These are phyloP conservation scores for Cryptosporidium viatorum DNA, from an alignment of 169 alveolate species.

Conservation along the genomic window DNA sequence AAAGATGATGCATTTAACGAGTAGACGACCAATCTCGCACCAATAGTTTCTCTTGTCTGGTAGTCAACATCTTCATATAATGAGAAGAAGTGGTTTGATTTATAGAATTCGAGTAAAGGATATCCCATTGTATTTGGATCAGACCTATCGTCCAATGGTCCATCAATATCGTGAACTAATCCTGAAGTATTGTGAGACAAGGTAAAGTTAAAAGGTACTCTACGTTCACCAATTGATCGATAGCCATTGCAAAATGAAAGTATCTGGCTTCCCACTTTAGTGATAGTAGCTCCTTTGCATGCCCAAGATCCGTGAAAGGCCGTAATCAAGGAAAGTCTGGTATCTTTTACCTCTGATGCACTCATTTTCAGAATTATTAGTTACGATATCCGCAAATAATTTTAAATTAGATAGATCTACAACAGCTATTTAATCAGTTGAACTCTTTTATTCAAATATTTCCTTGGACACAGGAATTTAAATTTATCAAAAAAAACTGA, in stretches of 20 bases:
- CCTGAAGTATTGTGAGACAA: slow-evolving; percentile 16
- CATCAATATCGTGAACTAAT: not conserved
- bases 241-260: slow-evolving; percentile 6
- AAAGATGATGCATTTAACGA: slow-evolving; percentile 7
- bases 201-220: slow-evolving; percentile 11
- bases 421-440: too few relatives aligned
- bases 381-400: not conserved
- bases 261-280: slow-evolving; percentile 14
- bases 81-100: slow-evolving; percentile 32
- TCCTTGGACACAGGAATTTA: not conserved
- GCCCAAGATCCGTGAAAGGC: slow-evolving; percentile 37
- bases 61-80: slow-evolving; percentile 18
- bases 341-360: not conserved
- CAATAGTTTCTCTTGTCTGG: not conserved
- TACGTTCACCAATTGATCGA: slow-evolving; percentile 15
- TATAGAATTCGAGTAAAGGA: slow-evolving; percentile 23
- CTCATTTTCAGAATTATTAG: not conserved
- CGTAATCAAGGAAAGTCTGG: slow-evolving; percentile 13
- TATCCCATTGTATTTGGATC: not conserved
- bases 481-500: too few relatives aligned
- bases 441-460: too few relatives aligned
- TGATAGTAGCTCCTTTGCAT: not conserved
- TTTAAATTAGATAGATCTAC: too few relatives aligned
- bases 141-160: slow-evolving; percentile 6
- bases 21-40: slow-evolving; percentile 6